Base-by-base conservation (phyloP, 106 monocot species). In the Dioscorea dumetorum region DNA sequence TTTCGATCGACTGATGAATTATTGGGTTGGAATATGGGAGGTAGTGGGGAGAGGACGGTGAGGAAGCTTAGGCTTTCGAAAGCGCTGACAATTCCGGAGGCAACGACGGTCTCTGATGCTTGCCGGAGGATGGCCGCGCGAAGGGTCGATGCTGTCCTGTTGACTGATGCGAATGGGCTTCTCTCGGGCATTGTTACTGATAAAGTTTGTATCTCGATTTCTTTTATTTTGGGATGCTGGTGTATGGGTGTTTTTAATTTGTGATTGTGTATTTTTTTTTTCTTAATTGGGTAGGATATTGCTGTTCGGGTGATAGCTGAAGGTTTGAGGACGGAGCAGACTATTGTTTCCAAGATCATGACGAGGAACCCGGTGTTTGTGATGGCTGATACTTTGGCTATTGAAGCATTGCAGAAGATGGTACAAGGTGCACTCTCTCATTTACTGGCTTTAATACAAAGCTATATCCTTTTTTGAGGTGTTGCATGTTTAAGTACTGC, bases 391-490 rank as follows among this genome's bases (percentile, higher is more conserved):
- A 73, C 82, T 19, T 72, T 90, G 49, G 97, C 97, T 18, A 89
- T 92, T 66, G 92, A 99, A 14, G 97, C 97, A 14, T 56, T 99
- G 79, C 97, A 99, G 75, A 99, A 82, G 67, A 99, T 99, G 97
- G 75, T 99, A n/a, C 91, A 92, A 87, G 97, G 95, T 41, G 41
- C 41, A 41, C 10, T 41, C 41, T 41, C 41, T 41, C 5, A 41
- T 41, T 41, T 41, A 10, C 41, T 41, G 2, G 41, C 41, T 41
- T 41, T 41, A 41, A 5, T 41, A 41, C 41, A 41, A 41, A 41
- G 41, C 41, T 41, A 41, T 41, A 41, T 41, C 41, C 41, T 41
- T 41, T n/a, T 41, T 41, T 41, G 41, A 41, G 41, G 41, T 41
- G 10, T 41, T 41, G 10, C 10, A 41, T 1, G 6, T 1, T 41